Evolutionary conservation across 495 filamentous ascomycete genomes (phyloP).

Genomic region (Chaetomium cochliodes): DNA sequence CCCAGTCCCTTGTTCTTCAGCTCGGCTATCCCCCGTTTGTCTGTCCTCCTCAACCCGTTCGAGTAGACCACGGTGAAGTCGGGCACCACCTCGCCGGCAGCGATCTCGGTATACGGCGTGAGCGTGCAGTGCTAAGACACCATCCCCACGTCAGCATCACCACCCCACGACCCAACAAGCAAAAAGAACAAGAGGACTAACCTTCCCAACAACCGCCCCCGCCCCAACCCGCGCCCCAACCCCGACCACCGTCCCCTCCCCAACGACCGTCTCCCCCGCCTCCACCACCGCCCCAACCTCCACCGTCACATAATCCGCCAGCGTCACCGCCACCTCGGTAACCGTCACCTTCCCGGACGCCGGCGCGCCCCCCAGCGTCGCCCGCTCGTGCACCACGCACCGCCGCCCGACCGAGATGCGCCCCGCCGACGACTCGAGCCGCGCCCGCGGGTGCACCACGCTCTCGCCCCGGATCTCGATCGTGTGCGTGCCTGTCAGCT

Average conservation of each 20-base stretch:
- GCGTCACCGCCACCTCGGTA: conserved; percentile 41
- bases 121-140: conserved; percentile 53
- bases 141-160: not conserved
- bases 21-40: conserved; percentile 54
- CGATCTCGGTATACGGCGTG: conserved; percentile 51
- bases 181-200: conserved; percentile 33
- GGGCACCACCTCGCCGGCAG: conserved; percentile 53
- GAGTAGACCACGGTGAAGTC: conserved; percentile 69
- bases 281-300: conserved; percentile 64
- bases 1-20: conserved; percentile 55
- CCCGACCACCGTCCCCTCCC: conserved; percentile 62
- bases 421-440: conserved; percentile 65
- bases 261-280: conserved; percentile 54
- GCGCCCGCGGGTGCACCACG: conserved; percentile 78
- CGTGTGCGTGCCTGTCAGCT: conserved; percentile 67
- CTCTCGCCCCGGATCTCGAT: conserved; percentile 69
- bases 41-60: conserved; percentile 54
- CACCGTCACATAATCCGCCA: conserved; percentile 59
- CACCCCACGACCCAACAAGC: not conserved
- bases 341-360: no score
- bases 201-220: conserved; percentile 64
- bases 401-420: conserved; percentile 69
- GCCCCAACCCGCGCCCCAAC: conserved; percentile 59
- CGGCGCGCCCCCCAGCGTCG: conserved; percentile 51
- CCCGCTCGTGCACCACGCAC: conserved; percentile 75